phyloP scores from a whole-genome alignment of 257 asterid species.

The Asclepias syriaca region DNA sequence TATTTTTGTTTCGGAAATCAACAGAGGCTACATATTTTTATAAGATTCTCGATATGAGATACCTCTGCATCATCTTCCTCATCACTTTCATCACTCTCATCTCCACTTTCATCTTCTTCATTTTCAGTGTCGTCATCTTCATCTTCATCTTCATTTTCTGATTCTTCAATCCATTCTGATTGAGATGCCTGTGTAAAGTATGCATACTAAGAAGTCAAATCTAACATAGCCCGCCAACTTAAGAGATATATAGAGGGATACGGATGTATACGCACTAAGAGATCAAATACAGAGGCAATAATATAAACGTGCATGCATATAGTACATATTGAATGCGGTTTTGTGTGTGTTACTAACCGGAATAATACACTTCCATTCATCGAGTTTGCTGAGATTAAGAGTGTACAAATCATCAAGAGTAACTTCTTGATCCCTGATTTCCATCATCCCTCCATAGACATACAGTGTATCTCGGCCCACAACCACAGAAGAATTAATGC shows the following conservation, averaged over 20 bases:
- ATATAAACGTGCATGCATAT: neutral
- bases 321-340: neutral
- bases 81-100: slow-evolving; percentile 47
- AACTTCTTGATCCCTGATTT: slow-evolving; percentile 79
- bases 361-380: slow-evolving; percentile 93
- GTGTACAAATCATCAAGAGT: slow-evolving; percentile 87
- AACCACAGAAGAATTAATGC: slow-evolving; percentile 83
- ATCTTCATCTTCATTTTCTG: slow-evolving; percentile 66
- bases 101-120: slow-evolving; percentile 54
- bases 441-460: slow-evolving; percentile 96
- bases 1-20: neutral
- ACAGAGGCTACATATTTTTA: neutral
- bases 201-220: slow-evolving; percentile 15
- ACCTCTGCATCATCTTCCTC: slow-evolving; percentile 68
- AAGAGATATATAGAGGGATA: neutral
- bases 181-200: slow-evolving; percentile 61
- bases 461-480: slow-evolving; percentile 85
- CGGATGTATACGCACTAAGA: neutral
- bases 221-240: neutral
- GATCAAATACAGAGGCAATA: neutral
- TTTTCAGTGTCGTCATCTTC: slow-evolving; percentile 57
- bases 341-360: slow-evolving; percentile 41
- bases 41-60: slow-evolving; percentile 2
- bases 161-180: slow-evolving; percentile 92
- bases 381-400: slow-evolving; percentile 90